Base-by-base conservation (phyloP, 345 rosid species). In the Turritis glabra region DNA sequence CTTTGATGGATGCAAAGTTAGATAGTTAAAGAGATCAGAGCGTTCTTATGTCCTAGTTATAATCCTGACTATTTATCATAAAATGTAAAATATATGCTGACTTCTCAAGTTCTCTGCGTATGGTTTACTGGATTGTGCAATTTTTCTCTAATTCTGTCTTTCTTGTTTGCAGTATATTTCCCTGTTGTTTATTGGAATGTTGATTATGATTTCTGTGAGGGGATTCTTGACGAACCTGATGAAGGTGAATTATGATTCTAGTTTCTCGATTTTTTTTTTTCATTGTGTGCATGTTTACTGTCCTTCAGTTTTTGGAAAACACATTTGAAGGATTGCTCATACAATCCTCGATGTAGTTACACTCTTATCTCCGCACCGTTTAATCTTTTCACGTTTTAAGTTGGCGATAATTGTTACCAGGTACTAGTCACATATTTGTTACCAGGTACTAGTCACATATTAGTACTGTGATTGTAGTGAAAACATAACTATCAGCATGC, bases 191-290 rank as follows among this genome's bases (percentile, higher is more conserved):
- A 95, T 95, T 23, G 99, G 99, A 69, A 85, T 95, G 85, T 77
- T 92, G 90, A 84, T 95, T 12, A 88, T 89, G 55, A 85, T 95
- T 67, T 92, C 99, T 35, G 99, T 95, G 26, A 91, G 97, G 26
- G 97, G 97, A 54, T 94, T 94, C 85, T 82, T 94, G 75, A 81
- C 96, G 64, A 94, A 91, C 69, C 71, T 95, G 51, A 92, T 95
- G 97, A 92, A 95, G 99, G 96, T 90, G 77, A 82, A 5, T 52
- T 52, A 17, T 53, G n/a, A 61, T 51, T 69, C 19, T 51, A 12
- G 23, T 41, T 50, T 67, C 27, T 60, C 2, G 0, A 60, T 52
- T 32, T 19, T 68, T 38, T 29, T 51, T 19, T 76, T 52, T 23
- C 46, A 35, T 17, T 41, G 50, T 43, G 52, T 27, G 0, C 29